A percentile compares a stretch with the other conserved stretches of the same genome.
These are phyloP conservation scores for Pyricularia sp. DNA, from an alignment of 2,329 filamentous ascomycete genomes.

Conservation along the genomic window DNA sequence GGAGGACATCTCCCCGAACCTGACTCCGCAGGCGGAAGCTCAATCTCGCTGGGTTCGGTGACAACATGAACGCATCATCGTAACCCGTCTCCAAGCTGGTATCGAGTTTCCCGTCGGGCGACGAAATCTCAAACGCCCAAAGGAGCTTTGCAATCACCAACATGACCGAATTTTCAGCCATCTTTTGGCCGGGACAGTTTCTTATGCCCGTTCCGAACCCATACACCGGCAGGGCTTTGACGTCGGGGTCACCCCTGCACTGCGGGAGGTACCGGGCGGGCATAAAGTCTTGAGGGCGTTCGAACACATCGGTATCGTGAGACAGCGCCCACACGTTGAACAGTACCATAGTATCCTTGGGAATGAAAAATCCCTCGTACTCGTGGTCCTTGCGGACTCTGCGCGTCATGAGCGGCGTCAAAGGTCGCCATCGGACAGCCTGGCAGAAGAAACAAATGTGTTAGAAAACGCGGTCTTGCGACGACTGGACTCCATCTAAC, in stretches of 20 bases:
- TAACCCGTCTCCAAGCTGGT: constrained; percentile 4
- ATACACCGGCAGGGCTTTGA: constrained; percentile 14
- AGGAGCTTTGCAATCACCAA: constrained; percentile 26
- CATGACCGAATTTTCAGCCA: constrained; percentile 14
- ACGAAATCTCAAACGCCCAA: constrained; percentile 30
- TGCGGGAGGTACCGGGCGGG: constrained; percentile 9
- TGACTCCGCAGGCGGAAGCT: not conserved
- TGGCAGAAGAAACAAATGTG: constrained; percentile 6
- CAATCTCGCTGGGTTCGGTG: not conserved
- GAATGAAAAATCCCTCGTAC: constrained; percentile 38
- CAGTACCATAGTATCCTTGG: constrained; percentile 33
- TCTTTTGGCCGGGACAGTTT: constrained; percentile 19
- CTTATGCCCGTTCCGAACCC: constrained; percentile 35
- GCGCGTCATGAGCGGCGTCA: constrained; percentile 27
- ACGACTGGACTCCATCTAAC: constrained; percentile 14
- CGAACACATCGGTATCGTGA: constrained; percentile 13
- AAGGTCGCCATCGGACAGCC: constrained; percentile 28
- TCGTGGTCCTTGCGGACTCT: constrained; percentile 34
- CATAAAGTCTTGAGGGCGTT: constrained; percentile 12
- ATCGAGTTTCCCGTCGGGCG: constrained; percentile 5
- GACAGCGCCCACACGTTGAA: constrained; percentile 22
- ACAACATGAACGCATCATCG: not conserved
- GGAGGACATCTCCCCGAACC: not conserved
- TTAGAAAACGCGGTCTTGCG: not conserved
- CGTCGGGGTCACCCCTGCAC: not conserved